Conservation (phyloP, 2,329 filamentous ascomycete genomes). For the Coniochaeta sp. region DNA sequence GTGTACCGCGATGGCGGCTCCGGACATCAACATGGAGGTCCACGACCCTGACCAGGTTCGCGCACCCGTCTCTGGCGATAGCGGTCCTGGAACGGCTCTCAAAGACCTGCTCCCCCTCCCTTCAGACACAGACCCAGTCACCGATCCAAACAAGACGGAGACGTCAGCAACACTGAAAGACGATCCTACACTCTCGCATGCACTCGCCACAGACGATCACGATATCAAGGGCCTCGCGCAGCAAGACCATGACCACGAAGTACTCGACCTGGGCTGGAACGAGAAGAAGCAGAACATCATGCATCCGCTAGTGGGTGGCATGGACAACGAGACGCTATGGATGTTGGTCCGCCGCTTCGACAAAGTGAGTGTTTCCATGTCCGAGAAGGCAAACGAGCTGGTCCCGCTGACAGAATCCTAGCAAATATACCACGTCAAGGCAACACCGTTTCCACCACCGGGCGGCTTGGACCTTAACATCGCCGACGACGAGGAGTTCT, state of each 20-base stretch:
- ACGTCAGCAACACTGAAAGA: constrained; percentile 16
- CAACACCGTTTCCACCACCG: constrained; percentile 48
- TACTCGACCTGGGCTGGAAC: constrained; percentile 64
- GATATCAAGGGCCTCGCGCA: constrained; percentile 38
- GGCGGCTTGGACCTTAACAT: constrained; percentile 73
- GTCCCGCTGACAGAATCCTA: constrained; percentile 14
- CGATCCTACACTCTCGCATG: constrained; percentile 30
- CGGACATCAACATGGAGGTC: constrained; percentile 4
- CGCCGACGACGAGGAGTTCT: constrained; percentile 76
- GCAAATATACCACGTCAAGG: constrained; percentile 61
- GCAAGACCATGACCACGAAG: constrained; percentile 43
- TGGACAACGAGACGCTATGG: constrained; percentile 69
- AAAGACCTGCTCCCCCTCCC: constrained; percentile 25
- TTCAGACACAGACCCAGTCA: constrained; percentile 20
- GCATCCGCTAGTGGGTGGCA: constrained; percentile 55
- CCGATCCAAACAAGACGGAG: constrained; percentile 15
- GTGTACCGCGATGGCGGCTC: constrained; percentile 1
- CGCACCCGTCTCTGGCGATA: constrained; percentile 8
- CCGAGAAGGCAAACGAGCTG: neutral
- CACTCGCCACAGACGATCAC: constrained; percentile 32
- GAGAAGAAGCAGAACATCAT: constrained; percentile 47
- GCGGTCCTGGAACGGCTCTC: constrained; percentile 14
- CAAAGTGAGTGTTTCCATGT: constrained; percentile 40
- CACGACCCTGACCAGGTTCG: neutral
- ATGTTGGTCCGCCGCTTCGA: constrained; percentile 65